Conservation (phyloP, 306 rosid species). For the Glycine tomentella region DNA sequence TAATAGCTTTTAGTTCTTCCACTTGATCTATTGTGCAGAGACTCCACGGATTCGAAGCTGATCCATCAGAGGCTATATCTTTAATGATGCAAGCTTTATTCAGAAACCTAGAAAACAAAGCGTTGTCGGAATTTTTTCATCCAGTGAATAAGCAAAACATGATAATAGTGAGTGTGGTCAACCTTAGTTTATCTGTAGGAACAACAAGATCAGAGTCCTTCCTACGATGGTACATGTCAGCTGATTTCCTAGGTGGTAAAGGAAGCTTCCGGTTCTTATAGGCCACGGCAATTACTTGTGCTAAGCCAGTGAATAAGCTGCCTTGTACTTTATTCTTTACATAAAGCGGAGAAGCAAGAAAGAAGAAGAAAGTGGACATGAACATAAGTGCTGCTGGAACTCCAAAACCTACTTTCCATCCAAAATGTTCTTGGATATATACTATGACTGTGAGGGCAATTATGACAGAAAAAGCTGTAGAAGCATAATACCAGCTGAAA, state of each 20-base stretch:
- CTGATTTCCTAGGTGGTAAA: slow-evolving; percentile 46
- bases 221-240: slow-evolving; percentile 49
- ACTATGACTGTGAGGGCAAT: slow-evolving; percentile 66
- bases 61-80: slow-evolving; percentile 63
- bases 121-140: slow-evolving; percentile 12
- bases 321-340: slow-evolving; percentile 49
- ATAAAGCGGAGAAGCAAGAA: slow-evolving; percentile 64
- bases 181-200: slow-evolving; percentile 74
- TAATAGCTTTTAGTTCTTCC: slow-evolving; percentile 70
- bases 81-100: slow-evolving; percentile 68
- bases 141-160: slow-evolving; percentile 13
- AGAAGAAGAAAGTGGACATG: slow-evolving; percentile 55
- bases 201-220: slow-evolving; percentile 51
- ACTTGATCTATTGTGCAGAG: slow-evolving; percentile 71
- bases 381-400: slow-evolving; percentile 68
- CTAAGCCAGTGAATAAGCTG: slow-evolving; percentile 66
- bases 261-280: slow-evolving; percentile 59
- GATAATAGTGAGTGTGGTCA: background rate
- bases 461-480: slow-evolving; percentile 52
- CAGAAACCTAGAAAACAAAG: slow-evolving; percentile 53
- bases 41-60: slow-evolving; percentile 68
- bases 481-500: slow-evolving; percentile 74
- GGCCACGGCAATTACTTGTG: slow-evolving; percentile 53
- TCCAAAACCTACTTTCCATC: slow-evolving; percentile 77
- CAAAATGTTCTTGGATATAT: slow-evolving; percentile 63